Base-by-base conservation (phyloP, 1,284 basidiomycete species). In the Ganoderma resinaceum region DNA sequence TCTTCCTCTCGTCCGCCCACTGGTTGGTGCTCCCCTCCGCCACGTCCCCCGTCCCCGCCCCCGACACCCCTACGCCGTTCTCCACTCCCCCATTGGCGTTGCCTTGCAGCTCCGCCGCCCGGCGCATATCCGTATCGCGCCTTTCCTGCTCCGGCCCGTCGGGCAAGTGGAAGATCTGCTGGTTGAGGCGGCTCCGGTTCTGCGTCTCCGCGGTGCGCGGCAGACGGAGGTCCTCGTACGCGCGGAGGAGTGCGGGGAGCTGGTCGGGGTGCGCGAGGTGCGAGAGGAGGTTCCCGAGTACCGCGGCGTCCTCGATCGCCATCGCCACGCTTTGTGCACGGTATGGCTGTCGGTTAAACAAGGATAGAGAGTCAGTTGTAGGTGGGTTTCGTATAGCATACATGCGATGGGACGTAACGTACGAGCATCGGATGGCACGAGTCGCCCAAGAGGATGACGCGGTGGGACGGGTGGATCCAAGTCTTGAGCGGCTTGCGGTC, bases 231-330 rank as follows among this genome's bases (percentile, higher is more conserved):
- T 78, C 77, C 70, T 89, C 79, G 72, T 90, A 91, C 0, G 86
- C 87, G 8, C 80, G 78, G 20, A 91, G 79, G 9, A 90, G 79
- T 1, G 80, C 74, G 0, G 75, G 72, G 6, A 90, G 80, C 70
- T 89, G 86, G 0, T 76, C 65, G 23, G 71, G 76, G 42, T 80
- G 75, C 0, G 81, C 79, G 37, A 90, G 74, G 29, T 79, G 83
- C 1, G 87, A 86, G 72, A 91, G 83, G 16, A 91, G 82, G 62
- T 84, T 84, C 0, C 89, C 90, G 33, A 91, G 80, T 0, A 90
- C 86, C 0, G 87, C 88, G 0, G 85, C 89, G 68, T 91, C 90
- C 78, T 92, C 90, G 63, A 91, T 82, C 0, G 90, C 90, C 83
- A 91, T 90, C 3, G 89, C 88, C 0, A 89, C 86, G 18, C 89